Evolutionary conservation across 768 basidiomycete genomes (phyloP).

Genomic region (Rhizopogon sp.): DNA sequence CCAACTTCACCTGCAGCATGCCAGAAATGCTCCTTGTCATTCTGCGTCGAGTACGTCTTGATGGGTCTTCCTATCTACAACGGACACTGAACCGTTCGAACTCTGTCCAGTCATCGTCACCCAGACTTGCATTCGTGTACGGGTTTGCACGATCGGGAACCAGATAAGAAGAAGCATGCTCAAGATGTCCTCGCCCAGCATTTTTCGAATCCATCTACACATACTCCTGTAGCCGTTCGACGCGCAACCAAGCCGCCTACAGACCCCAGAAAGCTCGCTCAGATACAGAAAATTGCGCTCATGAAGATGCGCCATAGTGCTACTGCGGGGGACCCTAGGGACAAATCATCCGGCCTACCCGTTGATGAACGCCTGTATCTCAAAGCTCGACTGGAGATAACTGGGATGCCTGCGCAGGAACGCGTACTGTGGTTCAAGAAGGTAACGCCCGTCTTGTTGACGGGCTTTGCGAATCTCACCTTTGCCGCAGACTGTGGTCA

Average conservation of each 20-base stretch:
- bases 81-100: conserved; percentile 1
- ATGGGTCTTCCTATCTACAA: neutral
- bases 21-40: conserved; percentile 46
- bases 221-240: conserved; percentile 22
- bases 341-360: conserved; percentile 40
- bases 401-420: conserved; percentile 29
- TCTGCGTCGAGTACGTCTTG: conserved; percentile 56
- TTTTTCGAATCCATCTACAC: conserved; percentile 31
- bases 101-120: conserved; percentile 55
- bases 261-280: conserved; percentile 50
- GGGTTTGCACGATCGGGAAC: conserved; percentile 10
- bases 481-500: conserved; percentile 39
- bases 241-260: conserved; percentile 31
- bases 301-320: conserved; percentile 79
- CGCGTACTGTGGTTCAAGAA: conserved; percentile 67
- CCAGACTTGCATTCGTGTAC: conserved; percentile 56
- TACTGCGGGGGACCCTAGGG: conserved; percentile 54
- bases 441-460: conserved; percentile 34
- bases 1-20: conserved; percentile 34
- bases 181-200: conserved; percentile 49
- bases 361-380: conserved; percentile 58
- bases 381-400: conserved; percentile 31
- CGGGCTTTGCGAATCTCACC: conserved; percentile 1
- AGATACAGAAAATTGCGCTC: conserved; percentile 52
- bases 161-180: conserved; percentile 41